phyloP scores from a whole-genome alignment of 2,329 filamentous ascomycete genomes.

The Cladosporium velox region DNA sequence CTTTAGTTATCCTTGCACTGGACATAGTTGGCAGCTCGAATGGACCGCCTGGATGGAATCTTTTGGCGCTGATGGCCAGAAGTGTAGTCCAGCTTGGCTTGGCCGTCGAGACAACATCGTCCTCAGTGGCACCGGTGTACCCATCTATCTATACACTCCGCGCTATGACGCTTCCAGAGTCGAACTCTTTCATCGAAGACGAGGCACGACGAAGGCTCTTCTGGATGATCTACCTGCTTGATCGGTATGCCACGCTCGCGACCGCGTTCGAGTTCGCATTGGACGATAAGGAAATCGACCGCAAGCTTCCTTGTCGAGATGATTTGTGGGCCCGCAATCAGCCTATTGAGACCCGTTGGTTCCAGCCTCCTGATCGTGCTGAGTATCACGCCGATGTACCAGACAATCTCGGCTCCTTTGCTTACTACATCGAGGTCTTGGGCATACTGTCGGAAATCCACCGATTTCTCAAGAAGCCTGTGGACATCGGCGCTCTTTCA shows the following conservation, averaged over 20 bases:
- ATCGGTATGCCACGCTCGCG: conserved; percentile 85
- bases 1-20: conserved; percentile 80
- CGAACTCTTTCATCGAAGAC: conserved; percentile 84
- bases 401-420: conserved; percentile 83
- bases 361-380: conserved; percentile 52
- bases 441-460: conserved; percentile 87
- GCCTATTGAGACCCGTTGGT: conserved; percentile 82
- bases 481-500: conserved; percentile 79
- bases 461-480: conserved; percentile 82
- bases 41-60: conserved; percentile 88
- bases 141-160: conserved; percentile 87
- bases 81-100: conserved; percentile 86
- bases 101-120: conserved; percentile 78
- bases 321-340: conserved; percentile 83
- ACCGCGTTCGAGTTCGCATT: conserved; percentile 91
- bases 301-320: conserved; percentile 82
- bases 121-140: conserved; percentile 74
- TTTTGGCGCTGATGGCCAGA: conserved; percentile 83
- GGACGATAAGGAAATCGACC: conserved; percentile 85
- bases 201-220: conserved; percentile 82
- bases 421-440: conserved; percentile 86
- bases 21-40: conserved; percentile 86
- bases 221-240: conserved; percentile 91
- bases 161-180: conserved; percentile 80
- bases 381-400: conserved; percentile 61